Conservation (phyloP, 2,329 filamentous ascomycete species). For the Ceratocystis alfenasii region DNA sequence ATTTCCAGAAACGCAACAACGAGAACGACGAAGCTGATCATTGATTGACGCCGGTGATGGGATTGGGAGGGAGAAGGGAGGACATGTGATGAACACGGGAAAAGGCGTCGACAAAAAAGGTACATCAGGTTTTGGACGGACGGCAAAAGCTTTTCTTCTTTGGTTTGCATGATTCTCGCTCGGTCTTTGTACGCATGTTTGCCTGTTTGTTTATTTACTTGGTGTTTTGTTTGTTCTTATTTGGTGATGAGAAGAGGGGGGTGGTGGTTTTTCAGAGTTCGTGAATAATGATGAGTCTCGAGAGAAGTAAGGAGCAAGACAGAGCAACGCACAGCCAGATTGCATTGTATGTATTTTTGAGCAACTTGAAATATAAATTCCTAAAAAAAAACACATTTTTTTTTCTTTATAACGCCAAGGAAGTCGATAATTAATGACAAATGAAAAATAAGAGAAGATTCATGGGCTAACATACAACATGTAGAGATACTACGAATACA, state of each 20-base stretch:
- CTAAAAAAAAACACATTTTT: neutral
- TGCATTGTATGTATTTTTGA: neutral
- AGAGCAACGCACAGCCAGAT: neutral
- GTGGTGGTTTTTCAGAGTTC: too few species aligned
- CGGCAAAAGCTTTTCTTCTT: slow-evolving; percentile 10
- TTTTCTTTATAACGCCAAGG: neutral
- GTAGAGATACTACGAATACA: neutral
- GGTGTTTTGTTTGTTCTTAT: too few species aligned
- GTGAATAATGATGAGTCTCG: neutral
- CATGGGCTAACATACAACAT: slow-evolving; percentile 2
- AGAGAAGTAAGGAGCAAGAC: neutral
- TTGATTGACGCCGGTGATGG: neutral
- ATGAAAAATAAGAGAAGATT: slow-evolving; percentile 2
- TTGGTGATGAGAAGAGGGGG: too few species aligned
- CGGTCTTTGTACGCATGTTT: neutral
- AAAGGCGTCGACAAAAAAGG: neutral
- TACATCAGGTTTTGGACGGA: neutral
- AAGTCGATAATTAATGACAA: neutral
- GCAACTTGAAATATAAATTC: neutral
- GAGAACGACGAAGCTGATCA: slow-evolving; percentile 5
- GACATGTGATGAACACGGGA: neutral
- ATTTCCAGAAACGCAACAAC: slow-evolving; percentile 3
- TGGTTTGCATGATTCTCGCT: slow-evolving; percentile 14
- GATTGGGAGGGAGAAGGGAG: neutral
- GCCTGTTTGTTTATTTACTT: neutral